Conservation (phyloP, 352 stramenopile genomes). For the Phytophthora pluvialis region DNA sequence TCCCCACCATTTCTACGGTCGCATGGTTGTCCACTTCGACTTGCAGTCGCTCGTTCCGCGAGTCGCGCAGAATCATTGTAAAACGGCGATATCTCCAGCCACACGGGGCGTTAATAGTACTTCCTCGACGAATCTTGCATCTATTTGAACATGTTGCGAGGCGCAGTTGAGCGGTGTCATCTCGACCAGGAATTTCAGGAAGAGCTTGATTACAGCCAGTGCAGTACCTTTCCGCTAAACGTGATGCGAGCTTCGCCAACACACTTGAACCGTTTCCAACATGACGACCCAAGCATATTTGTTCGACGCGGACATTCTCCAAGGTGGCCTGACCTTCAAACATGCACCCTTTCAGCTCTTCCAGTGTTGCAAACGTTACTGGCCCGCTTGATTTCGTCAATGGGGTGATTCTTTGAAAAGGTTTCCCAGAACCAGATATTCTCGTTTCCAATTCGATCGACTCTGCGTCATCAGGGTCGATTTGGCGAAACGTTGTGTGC, state of each 20-base stretch:
- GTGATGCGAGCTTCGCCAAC: conserved; percentile 32
- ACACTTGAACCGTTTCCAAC: conserved; percentile 40
- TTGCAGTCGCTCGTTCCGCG: conserved; percentile 37
- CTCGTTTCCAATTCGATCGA: conserved; percentile 34
- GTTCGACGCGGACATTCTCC: conserved; percentile 53
- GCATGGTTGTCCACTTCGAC: conserved; percentile 40
- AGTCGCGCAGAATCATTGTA: conserved; percentile 51
- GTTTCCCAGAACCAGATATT: conserved; percentile 3
- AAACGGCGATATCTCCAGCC: conserved; percentile 60
- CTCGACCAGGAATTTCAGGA: conserved; percentile 26
- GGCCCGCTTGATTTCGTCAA: neutral
- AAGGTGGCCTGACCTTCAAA: conserved; percentile 36
- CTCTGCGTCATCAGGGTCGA: conserved; percentile 33
- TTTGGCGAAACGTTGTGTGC: conserved; percentile 50
- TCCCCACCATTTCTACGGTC: conserved; percentile 48
- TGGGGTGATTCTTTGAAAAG: neutral
- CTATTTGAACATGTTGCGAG: conserved; percentile 48
- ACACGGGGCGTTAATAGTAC: conserved; percentile 16
- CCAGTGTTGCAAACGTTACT: conserved; percentile 37
- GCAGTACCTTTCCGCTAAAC: conserved; percentile 58
- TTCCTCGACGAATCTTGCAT: conserved; percentile 36
- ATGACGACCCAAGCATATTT: conserved; percentile 41
- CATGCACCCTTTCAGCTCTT: conserved; percentile 39
- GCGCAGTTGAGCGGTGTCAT: conserved; percentile 14
- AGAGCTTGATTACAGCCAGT: conserved; percentile 49